A percentile compares a stretch with the other conserved stretches of the same genome.
phyloP scores from a whole-genome alignment of 768 basidiomycete species.

The Termitomyces eurrhizus region DNA sequence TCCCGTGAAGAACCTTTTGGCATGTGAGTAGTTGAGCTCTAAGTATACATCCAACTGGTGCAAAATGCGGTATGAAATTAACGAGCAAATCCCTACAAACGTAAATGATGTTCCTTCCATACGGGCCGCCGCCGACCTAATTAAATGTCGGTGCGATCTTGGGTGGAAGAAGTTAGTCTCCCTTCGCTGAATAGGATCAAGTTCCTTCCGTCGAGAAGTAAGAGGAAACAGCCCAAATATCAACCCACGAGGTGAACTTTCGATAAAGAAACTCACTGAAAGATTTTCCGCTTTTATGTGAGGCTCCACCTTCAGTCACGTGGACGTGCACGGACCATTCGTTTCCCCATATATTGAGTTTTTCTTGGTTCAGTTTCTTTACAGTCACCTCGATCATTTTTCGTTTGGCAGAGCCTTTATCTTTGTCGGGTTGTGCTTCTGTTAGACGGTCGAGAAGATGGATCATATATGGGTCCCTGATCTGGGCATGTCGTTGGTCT shows the following conservation, averaged over 20 bases:
- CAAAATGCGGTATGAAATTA: not conserved
- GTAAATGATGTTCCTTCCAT: conserved; percentile 41
- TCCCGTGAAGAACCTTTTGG: too few relatives aligned
- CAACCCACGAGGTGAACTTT: conserved; percentile 72
- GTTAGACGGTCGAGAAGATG: conserved; percentile 44
- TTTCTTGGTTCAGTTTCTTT: conserved; percentile 1
- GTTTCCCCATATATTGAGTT: conserved; percentile 19
- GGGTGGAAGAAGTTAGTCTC: conserved; percentile 57
- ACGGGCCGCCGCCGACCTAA: conserved; percentile 61
- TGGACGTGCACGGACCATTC: conserved; percentile 51
- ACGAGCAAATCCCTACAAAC: not conserved
- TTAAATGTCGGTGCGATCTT: conserved; percentile 56
- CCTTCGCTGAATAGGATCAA: conserved; percentile 56
- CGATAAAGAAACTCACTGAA: conserved; percentile 28
- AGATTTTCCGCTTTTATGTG: not conserved
- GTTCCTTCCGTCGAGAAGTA: conserved; percentile 34
- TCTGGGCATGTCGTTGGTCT: conserved; percentile 73
- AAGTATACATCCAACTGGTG: not conserved
- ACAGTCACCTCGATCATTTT: conserved; percentile 18
- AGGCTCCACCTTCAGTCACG: not conserved
- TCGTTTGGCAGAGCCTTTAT: conserved; percentile 13
- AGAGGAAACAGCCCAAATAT: conserved; percentile 62
- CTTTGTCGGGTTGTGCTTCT: conserved; percentile 9
- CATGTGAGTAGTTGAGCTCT: too few relatives aligned
- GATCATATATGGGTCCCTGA: conserved; percentile 29